Percentiles rank a stretch among this genome's conserved stretches.
phyloP scores from a whole-genome alignment of 768 basidiomycete genomes.

The Leucocoprinus sp. region DNA sequence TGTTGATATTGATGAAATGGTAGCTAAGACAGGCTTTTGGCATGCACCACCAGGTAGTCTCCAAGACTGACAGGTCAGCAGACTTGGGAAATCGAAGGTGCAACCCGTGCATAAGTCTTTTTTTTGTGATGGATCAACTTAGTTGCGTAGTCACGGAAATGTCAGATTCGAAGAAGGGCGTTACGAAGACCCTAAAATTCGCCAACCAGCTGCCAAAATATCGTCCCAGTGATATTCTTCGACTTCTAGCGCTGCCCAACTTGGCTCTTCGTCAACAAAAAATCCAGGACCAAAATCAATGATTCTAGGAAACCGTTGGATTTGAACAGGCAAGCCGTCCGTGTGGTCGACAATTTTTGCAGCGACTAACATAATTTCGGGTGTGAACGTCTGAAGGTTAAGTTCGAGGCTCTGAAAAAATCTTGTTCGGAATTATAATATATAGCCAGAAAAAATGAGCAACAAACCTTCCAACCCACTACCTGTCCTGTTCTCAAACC shows the following conservation, averaged over 20 bases:
- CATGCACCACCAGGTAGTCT: no score
- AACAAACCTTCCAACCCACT: constrained; percentile 44
- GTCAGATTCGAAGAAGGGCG: not conserved
- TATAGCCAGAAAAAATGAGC: not conserved
- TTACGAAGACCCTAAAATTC: not conserved
- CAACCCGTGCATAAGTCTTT: not conserved
- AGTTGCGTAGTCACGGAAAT: no score
- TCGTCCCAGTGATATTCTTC: constrained; percentile 18
- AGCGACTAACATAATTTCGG: constrained; percentile 46
- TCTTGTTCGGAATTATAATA: no score
- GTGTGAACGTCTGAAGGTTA: constrained; percentile 50
- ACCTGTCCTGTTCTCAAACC: constrained; percentile 23
- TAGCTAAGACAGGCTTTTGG: no score
- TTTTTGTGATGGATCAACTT: not conserved
- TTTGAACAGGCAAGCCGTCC: constrained; percentile 7
- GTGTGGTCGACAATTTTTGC: constrained; percentile 27
- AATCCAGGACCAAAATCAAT: constrained; percentile 3
- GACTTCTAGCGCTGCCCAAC: constrained; percentile 16
- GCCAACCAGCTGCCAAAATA: constrained; percentile 11
- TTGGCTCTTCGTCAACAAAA: constrained; percentile 14
- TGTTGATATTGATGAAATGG: no score
- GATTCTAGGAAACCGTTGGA: constrained; percentile 16
- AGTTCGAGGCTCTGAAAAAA: constrained; percentile 44
- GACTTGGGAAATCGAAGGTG: not conserved
- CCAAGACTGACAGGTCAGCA: no score